Evolutionary conservation across 768 basidiomycete species (phyloP).

Genomic region (Auriscalpium microsporum): DNA sequence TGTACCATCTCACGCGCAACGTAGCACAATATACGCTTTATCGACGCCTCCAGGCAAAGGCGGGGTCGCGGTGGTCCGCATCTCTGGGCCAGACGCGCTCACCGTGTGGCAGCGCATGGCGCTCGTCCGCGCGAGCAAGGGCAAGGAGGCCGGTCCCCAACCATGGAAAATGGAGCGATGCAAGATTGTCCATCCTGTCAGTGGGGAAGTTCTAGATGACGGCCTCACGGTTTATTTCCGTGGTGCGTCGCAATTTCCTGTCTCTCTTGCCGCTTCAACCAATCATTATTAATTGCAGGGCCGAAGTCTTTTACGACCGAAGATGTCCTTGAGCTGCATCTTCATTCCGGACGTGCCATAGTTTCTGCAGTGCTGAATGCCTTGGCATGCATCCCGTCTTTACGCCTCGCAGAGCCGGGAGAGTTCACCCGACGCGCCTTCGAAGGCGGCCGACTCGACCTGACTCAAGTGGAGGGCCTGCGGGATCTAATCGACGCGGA

Average conservation of each 20-base stretch:
- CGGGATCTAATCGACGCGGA: conserved; percentile 85
- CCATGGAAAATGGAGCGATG: conserved; percentile 70
- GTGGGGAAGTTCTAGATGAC: conserved; percentile 60
- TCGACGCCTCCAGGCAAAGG: conserved; percentile 83
- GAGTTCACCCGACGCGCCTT: conserved; percentile 88
- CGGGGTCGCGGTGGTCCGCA: conserved; percentile 73
- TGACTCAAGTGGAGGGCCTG: conserved; percentile 85
- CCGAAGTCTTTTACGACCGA: conserved; percentile 80
- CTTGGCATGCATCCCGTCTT: conserved; percentile 50
- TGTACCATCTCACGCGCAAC: conserved; percentile 42
- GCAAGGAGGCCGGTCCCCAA: conserved; percentile 27
- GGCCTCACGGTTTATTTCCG: conserved; percentile 77
- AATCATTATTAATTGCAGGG: conserved; percentile 30
- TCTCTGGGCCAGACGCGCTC: conserved; percentile 70
- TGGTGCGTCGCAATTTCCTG: conserved; percentile 34
- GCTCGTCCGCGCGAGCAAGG: conserved; percentile 16
- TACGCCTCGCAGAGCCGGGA: conserved; percentile 75
- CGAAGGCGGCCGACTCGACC: conserved; percentile 68
- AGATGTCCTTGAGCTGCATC: conserved; percentile 75
- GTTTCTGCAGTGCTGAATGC: conserved; percentile 61
- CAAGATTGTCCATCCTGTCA: conserved; percentile 54
- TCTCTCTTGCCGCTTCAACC: background rate
- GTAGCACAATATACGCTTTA: conserved; percentile 77
- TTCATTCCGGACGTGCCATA: conserved; percentile 81
- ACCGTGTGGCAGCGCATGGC: conserved; percentile 58